Evolutionary conservation across 148 eudicot species (phyloP).

Genomic region (Persicaria tinctoria): DNA sequence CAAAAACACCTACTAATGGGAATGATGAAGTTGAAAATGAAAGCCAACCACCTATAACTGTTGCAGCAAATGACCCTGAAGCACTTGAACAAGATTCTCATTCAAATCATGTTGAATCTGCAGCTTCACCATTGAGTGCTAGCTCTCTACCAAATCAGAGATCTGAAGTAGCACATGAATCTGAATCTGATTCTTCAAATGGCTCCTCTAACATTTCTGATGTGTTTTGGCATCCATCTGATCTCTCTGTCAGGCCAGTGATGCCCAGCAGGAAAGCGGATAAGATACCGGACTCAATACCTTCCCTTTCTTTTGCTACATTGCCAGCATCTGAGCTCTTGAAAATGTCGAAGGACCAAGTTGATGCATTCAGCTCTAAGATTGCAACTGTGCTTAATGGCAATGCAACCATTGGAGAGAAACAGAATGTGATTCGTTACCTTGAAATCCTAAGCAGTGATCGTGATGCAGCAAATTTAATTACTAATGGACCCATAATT

Average conservation of each 20-base stretch:
- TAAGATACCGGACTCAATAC: conserved; percentile 47
- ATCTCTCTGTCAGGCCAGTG: conserved; percentile 94
- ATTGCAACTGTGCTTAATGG: conserved; percentile 48
- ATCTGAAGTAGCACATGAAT: conserved; percentile 34
- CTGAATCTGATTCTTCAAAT: conserved; percentile 50
- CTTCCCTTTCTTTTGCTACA: conserved; percentile 66
- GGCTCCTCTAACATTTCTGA: conserved; percentile 54
- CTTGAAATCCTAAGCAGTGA: conserved; percentile 78
- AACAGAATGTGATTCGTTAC: conserved; percentile 77
- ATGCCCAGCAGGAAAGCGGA: conserved; percentile 90
- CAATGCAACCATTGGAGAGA: conserved; percentile 51
- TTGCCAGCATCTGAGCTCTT: conserved; percentile 57
- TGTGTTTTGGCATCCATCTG: conserved; percentile 97
- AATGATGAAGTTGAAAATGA: conserved; percentile 27
- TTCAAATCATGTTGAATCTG: conserved; percentile 38
- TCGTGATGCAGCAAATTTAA: conserved; percentile 76
- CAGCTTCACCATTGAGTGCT: conserved; percentile 51
- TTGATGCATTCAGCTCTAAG: conserved; percentile 46
- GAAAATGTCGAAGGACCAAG: conserved; percentile 67
- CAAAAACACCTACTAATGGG: conserved; percentile 31
- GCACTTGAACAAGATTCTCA: conserved; percentile 41
- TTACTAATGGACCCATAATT: conserved; percentile 87
- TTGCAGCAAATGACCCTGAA: conserved; percentile 44
- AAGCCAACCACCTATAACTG: conserved; percentile 30
- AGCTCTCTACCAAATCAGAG: conserved; percentile 60